Evolutionary conservation across 2,329 filamentous ascomycete species (phyloP).

Genomic region (Thyridium curvatum): DNA sequence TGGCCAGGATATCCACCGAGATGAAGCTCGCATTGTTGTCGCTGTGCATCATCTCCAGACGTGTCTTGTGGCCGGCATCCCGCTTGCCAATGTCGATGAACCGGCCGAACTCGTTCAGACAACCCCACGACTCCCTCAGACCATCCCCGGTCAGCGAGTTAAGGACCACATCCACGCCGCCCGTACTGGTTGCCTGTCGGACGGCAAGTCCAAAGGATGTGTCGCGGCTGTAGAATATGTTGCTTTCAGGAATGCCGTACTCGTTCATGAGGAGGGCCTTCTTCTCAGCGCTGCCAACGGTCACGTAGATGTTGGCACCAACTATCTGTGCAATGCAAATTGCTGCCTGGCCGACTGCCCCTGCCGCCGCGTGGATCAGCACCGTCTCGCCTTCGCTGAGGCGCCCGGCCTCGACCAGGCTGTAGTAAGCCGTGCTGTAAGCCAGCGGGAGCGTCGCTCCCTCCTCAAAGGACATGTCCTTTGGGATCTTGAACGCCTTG

Average conservation of each 20-base stretch:
- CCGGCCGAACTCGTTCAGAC: constrained; percentile 28
- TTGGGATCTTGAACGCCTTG: constrained; percentile 27
- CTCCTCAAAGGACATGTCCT: constrained; percentile 25
- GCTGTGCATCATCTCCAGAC: constrained; percentile 21
- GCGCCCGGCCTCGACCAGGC: constrained; percentile 28
- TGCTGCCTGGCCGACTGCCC: constrained; percentile 31
- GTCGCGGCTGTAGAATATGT: constrained; percentile 27
- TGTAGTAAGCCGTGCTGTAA: constrained; percentile 33
- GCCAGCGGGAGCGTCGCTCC: constrained; percentile 33
- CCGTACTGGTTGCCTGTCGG: constrained; percentile 16
- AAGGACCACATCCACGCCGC: constrained; percentile 30
- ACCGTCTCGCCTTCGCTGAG: constrained; percentile 29
- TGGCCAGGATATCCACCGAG: constrained; percentile 36
- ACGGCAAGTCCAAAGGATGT: constrained; percentile 22
- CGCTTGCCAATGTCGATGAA: constrained; percentile 8
- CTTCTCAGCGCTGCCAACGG: constrained; percentile 32
- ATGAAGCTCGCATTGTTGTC: constrained; percentile 39
- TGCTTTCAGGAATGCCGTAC: constrained; percentile 28
- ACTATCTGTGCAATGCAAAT: constrained; percentile 28
- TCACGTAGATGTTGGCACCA: constrained; percentile 34
- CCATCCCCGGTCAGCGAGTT: constrained; percentile 37
- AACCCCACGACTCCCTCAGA: constrained; percentile 34
- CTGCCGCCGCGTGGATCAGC: constrained; percentile 31
- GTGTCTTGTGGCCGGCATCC: background rate
- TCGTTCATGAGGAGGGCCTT: constrained; percentile 27